Base-by-base conservation (phyloP, 2,329 filamentous ascomycete species). In the Dendrostoma leiphaemia region DNA sequence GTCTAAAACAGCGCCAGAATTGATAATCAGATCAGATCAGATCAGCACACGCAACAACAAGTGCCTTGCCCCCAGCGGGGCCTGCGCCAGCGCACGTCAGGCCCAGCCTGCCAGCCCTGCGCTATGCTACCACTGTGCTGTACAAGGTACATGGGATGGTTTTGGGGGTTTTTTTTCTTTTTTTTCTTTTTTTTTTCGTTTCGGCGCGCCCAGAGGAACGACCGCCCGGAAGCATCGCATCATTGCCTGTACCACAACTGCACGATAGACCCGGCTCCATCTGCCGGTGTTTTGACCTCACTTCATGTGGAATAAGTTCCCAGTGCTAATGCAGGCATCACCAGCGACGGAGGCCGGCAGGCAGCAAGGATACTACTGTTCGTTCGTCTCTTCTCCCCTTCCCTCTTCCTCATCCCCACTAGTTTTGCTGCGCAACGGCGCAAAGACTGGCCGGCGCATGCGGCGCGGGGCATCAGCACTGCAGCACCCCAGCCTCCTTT, bases 401-500 rank as follows among this genome's bases (percentile, higher is more conserved):
- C 6, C 40, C 5, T 15, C 19, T n/a, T n/a, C n/a, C n/a, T n/a
- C n/a, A n/a, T n/a, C n/a, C n/a, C n/a, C n/a, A n/a, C n/a, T n/a
- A n/a, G 29, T n/a, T 12, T 15, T 12, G 23, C 46, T 38, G 46
- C 34, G 47, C 47, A 31, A 15, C 47, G 47, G 47, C 47, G 47
- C 47, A 49, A 31, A 49, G 37, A 40, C 35, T 19, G 47, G 26
- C 35, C 47, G 45, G 32, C 26, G 47, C 26, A 13, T 7, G 28
- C 26, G 26, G 28, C 29, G 29, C 28, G 17, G 35, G 23, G 13
- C 37, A 35, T 49, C 37, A 49, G 47, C 47, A 41, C 7, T 49
- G 47, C 47, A 49, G 34, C 24, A 41, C 3, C 34, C 47, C 47
- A 49, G 47, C 47, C 47, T 49, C 47, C 35, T 26, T 49, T 6